Percentiles rank a stretch among this genome's conserved stretches.
Evolutionary conservation across 768 basidiomycete species (phyloP).

Genomic region (Lactarius indigo): DNA sequence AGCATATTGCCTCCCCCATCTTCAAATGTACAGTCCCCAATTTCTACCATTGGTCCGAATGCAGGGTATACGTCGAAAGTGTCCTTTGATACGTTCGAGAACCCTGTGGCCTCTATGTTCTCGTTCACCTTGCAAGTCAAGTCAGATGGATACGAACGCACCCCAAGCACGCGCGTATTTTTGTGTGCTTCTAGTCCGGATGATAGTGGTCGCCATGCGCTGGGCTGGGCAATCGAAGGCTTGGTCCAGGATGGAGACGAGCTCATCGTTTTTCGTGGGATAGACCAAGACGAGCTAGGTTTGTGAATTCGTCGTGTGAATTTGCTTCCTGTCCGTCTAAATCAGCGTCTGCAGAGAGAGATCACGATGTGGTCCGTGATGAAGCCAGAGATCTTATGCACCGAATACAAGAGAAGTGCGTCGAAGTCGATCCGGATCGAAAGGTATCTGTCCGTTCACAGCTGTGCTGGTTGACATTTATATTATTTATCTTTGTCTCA

Average conservation of each 20-base stretch:
- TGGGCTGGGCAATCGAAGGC: conserved; percentile 89
- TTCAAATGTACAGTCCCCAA: conserved; percentile 7
- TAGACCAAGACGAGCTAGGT: conserved; percentile 86
- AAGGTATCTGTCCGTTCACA: conserved; percentile 44
- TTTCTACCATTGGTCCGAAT: conserved; percentile 30
- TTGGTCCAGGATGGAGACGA: conserved; percentile 90
- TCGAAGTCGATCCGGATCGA: conserved; percentile 71
- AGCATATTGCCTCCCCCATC: conserved; percentile 12
- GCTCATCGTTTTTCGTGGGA: conserved; percentile 84
- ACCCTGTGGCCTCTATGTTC: conserved; percentile 77
- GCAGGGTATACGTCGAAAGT: conserved; percentile 57
- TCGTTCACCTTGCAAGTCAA: conserved; percentile 85
- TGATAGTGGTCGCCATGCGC: conserved; percentile 81
- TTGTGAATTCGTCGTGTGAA: conserved; percentile 25
- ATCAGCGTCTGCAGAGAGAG: conserved; percentile 50
- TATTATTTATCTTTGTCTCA: conserved; percentile 30
- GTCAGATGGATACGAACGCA: conserved; percentile 73
- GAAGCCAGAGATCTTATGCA: conserved; percentile 84
- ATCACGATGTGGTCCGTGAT: conserved; percentile 72
- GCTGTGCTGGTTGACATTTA: background rate
- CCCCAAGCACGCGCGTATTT: conserved; percentile 78
- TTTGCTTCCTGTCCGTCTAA: background rate
- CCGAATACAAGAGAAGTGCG: conserved; percentile 73
- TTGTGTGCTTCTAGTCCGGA: conserved; percentile 86
- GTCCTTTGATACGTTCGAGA: conserved; percentile 86